Conservation (phyloP, 2,329 filamentous ascomycete genomes). For the Raffaelea ambrosiae region DNA sequence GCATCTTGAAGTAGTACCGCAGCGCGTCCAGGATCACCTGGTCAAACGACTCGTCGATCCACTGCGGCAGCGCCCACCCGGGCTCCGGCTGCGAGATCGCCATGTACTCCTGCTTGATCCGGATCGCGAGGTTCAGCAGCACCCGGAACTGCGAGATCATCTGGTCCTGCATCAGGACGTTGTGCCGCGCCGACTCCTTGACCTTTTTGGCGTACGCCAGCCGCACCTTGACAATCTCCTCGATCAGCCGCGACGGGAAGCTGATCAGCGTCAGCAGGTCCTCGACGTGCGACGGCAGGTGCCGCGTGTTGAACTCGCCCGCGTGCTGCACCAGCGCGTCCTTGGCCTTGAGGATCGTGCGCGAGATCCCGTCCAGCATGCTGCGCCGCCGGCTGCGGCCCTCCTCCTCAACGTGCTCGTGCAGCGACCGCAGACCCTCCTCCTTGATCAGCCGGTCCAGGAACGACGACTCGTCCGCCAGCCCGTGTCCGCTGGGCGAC, state of each 20-base stretch:
- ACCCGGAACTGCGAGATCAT: slow-evolving; percentile 98
- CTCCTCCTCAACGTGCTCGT: slow-evolving; percentile 53
- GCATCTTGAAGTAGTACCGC: slow-evolving; percentile 97
- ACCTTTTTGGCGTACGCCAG: slow-evolving; percentile 89
- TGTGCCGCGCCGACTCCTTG: slow-evolving; percentile 89
- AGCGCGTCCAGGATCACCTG: slow-evolving; percentile 83
- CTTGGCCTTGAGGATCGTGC: slow-evolving; percentile 90
- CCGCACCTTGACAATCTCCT: slow-evolving; percentile 91
- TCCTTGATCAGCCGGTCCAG: slow-evolving; percentile 92
- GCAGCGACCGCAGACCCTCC: slow-evolving; percentile 84
- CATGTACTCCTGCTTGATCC: slow-evolving; percentile 84
- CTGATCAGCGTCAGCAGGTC: slow-evolving; percentile 94
- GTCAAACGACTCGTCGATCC: slow-evolving; percentile 95
- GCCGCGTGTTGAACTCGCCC: slow-evolving; percentile 73
- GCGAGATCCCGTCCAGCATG: slow-evolving; percentile 75
- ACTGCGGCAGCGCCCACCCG: slow-evolving; percentile 91
- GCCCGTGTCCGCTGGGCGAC: slow-evolving; percentile 60
- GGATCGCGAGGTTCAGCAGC: slow-evolving; percentile 79
- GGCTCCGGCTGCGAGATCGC: slow-evolving; percentile 76
- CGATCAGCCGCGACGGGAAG: slow-evolving; percentile 89
- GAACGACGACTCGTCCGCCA: slow-evolving; percentile 87
- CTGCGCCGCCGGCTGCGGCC: slow-evolving; percentile 49
- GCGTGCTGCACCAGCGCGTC: slow-evolving; percentile 82
- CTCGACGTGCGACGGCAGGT: slow-evolving; percentile 93
- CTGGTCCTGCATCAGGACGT: slow-evolving; percentile 89